phyloP scores from a whole-genome alignment of 495 filamentous ascomycete genomes.

The Neurospora terricola region DNA sequence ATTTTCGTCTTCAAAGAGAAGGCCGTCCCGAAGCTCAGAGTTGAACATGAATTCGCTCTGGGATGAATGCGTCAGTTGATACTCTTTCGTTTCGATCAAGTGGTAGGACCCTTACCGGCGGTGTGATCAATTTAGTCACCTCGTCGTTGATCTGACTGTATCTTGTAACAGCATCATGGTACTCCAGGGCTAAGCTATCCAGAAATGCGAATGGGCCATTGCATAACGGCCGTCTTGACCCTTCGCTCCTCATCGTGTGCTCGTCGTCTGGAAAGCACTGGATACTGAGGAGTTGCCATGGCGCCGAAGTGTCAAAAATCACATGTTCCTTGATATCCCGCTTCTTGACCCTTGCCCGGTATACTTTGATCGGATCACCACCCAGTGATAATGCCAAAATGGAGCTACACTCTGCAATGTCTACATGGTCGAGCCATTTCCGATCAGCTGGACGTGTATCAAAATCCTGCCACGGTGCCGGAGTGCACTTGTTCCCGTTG shows the following conservation, averaged over 20 bases:
- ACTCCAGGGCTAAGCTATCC: slow-evolving; percentile 38
- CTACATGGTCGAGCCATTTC: slow-evolving; percentile 32
- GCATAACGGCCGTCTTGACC: slow-evolving; percentile 32
- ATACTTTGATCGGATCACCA: slow-evolving; percentile 25
- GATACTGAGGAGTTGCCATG: slow-evolving; percentile 44
- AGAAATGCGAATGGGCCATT: slow-evolving; percentile 47
- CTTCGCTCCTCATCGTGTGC: slow-evolving; percentile 34
- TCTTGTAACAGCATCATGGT: slow-evolving; percentile 40
- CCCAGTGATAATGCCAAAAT: slow-evolving; percentile 39
- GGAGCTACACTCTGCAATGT: slow-evolving; percentile 39
- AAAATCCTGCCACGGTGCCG: slow-evolving; percentile 40
- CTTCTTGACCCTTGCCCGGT: slow-evolving; percentile 26
- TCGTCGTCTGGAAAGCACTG: slow-evolving; percentile 44
- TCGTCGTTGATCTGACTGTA: slow-evolving; percentile 34
- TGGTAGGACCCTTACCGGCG: slow-evolving; percentile 23
- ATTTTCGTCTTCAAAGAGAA: slow-evolving; percentile 45
- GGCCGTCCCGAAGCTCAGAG: slow-evolving; percentile 34
- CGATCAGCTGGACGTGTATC: slow-evolving; percentile 28
- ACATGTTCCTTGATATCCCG: slow-evolving; percentile 24
- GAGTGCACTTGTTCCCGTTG: slow-evolving; percentile 24
- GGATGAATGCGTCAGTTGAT: not conserved
- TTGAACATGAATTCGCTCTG: slow-evolving; percentile 46
- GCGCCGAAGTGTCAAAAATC: slow-evolving; percentile 36
- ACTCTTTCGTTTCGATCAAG: not conserved
- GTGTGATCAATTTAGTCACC: slow-evolving; percentile 41